phyloP scores from a whole-genome alignment of 2,329 filamentous ascomycete genomes.

The Colletotrichum liaoningense region DNA sequence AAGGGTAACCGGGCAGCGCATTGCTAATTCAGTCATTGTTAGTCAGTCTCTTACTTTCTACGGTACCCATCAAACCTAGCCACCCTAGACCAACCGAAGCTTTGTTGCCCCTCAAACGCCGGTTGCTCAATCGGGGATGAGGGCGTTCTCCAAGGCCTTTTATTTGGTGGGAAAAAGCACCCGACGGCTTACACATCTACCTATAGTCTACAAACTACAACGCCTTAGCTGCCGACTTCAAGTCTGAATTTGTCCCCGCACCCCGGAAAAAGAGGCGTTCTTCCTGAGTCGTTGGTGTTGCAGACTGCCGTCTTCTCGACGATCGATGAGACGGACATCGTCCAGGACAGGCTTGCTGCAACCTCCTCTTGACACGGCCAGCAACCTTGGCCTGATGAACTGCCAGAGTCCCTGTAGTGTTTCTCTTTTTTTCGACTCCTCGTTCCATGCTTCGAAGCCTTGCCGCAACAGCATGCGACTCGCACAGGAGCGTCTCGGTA shows the following conservation, averaged over 20 bases:
- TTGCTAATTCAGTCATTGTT: neutral
- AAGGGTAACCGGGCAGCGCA: slow-evolving; percentile 3
- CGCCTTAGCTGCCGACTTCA: neutral
- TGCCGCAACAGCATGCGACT: slow-evolving; percentile 12
- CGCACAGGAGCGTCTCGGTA: neutral
- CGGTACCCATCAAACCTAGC: neutral
- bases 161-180: slow-evolving; percentile 21
- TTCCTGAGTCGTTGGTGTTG: slow-evolving; percentile 25
- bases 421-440: neutral
- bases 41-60: neutral
- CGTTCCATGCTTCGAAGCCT: slow-evolving; percentile 1
- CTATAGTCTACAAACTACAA: too few relatives aligned
- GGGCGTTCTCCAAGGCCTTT: slow-evolving; percentile 10
- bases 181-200: neutral
- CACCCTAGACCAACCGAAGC: neutral
- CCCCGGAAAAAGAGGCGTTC: slow-evolving; percentile 6
- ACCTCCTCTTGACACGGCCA: slow-evolving; percentile 12
- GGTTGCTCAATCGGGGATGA: slow-evolving; percentile 16
- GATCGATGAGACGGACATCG: slow-evolving; percentile 29
- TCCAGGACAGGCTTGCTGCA: slow-evolving; percentile 28
- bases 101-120: slow-evolving; percentile 11
- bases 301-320: slow-evolving; percentile 9
- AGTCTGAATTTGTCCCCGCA: slow-evolving; percentile 6
- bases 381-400: slow-evolving; percentile 19
- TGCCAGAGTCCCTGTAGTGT: neutral